Evolutionary conservation across 2,329 filamentous ascomycete genomes (phyloP).

Genomic region (Cladosporium sphaerospermum): DNA sequence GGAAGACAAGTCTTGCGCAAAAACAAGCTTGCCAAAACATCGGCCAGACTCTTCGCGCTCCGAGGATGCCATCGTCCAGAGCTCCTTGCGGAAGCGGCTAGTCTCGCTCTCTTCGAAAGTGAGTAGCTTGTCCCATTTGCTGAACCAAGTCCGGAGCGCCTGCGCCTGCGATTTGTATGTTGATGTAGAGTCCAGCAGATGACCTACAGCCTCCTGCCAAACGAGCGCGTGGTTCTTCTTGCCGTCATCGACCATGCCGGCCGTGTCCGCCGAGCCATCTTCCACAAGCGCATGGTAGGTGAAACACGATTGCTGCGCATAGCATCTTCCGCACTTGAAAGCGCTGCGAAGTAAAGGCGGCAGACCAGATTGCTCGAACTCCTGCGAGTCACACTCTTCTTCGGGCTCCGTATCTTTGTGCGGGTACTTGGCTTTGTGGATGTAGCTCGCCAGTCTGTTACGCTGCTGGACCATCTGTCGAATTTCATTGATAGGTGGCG

Average conservation of each 20-base stretch:
- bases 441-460: conserved; percentile 79
- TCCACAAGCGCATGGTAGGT: conserved; percentile 89
- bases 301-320: conserved; percentile 85
- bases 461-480: conserved; percentile 96
- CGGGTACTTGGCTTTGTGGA: conserved; percentile 46
- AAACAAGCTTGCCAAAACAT: conserved; percentile 82
- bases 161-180: conserved; percentile 50
- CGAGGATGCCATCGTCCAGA: conserved; percentile 91
- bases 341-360: conserved; percentile 81
- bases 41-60: conserved; percentile 84
- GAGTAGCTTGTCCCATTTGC: conserved; percentile 87
- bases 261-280: conserved; percentile 71
- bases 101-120: conserved; percentile 92
- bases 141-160: conserved; percentile 72
- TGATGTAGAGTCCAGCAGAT: conserved; percentile 18
- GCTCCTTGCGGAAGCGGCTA: conserved; percentile 77
- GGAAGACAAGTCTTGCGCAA: conserved; percentile 47
- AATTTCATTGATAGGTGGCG: conserved; percentile 78
- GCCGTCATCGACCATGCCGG: conserved; percentile 67
- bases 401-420: conserved; percentile 15
- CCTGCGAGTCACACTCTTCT: conserved; percentile 10
- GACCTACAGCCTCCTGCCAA: conserved; percentile 68
- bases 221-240: conserved; percentile 27
- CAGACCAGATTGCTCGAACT: conserved; percentile 65
- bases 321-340: conserved; percentile 78